Base-by-base conservation (phyloP, 2,329 filamentous ascomycete species). In the Exophiala oligosperma region DNA sequence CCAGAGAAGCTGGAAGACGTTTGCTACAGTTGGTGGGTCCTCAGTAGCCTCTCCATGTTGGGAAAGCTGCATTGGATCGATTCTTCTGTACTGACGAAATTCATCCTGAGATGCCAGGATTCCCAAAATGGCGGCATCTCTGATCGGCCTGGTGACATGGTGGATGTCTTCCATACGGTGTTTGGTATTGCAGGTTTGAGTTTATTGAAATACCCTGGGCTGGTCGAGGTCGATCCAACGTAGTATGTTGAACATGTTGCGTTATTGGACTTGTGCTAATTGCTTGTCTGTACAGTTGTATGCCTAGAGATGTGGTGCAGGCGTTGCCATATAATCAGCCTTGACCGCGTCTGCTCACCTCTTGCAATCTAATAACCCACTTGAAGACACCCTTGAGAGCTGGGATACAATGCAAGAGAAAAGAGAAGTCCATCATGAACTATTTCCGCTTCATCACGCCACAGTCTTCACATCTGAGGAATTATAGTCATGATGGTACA, bases 11-110 rank as follows among this genome's bases (percentile, higher is more conserved):
- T 90, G 62, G 93, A 96, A 72, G 94, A 99, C 72, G 93, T 96
- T 12, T 99, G 94, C 77, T 99, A 99, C 76, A 96, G 91, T 72
- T 99, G 94, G 94, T 99, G 94, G 94, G 94, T 97, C 46, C 78
- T 93, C 70, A 93, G 90, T 70, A 96, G 92, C 72, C 77, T 99
- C 66, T 88, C 89, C 47, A 97, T 97, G 82, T 90, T 99, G 66
- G 86, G 83, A 54, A 87, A 88, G 55, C 82, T 92, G 53, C 90
- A 97, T 72, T 99, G 94, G 94, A 95, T 99, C 71, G 91, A 99
- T 76, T 84, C 86, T 50, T 81, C 87, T 57, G 90, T 90, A 70
- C 82, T 99, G 67, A 82, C 86, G 52, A 73, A 75, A 24, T 99
- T 96, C 74, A 97, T 99, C 54, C 76, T 99, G 58, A 82, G 82